Evolutionary conservation across 2,329 filamentous ascomycete species (phyloP), one percentile per base, ranked within the genome.

Genomic region (Boeremia lycopersici): DNA sequence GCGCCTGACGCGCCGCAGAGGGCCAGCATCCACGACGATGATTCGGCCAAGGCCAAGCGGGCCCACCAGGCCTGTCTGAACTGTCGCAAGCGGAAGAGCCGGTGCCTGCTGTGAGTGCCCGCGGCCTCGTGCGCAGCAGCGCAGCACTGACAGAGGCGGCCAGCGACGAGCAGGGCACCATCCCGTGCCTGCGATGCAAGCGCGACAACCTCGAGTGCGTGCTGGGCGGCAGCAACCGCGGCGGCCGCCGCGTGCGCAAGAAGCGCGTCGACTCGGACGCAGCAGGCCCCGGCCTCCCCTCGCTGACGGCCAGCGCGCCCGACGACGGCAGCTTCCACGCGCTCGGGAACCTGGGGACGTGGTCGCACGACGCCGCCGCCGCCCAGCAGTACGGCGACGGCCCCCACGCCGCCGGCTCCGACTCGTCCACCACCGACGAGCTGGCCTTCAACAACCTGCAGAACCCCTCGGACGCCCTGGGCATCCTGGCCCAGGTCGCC

Each of bases 141-240:
- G 51, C 33, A 10, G 31, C 48, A 38, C 43, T 47, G 48, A 59
- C 43, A 9, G 15, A 9, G n/a, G 17, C 23, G 25, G 43, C 0
- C 50, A 76, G 73, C 74, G 81, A 77, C 73, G 82, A 71, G 70
- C 76, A 74, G 71, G 80, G 67, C 70, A 79, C 68, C 66, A 80
- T 76, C 26, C 84, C 84, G 25, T 86, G 84, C 61, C 78, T 83
- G 46, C 76, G 84, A 49, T 86, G 84, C 71, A 79, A 82, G 57
- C 79, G 81, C 61, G 83, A 85, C 59, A 77, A 79, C 52, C 81
- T 82, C 47, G 82, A 86, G 56, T 86, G 84, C 67, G 78, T 86
- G 10, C 77, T 86, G 17, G 84, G 83, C 7, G 81, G 81, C 39
- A 84, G 82, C 42, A 86, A 86, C 64, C 80, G 84, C 49, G 84